Evolutionary conservation across 306 rosid species (phyloP), one percentile per base, ranked within the genome.

Genomic region (Amphicarpaea edgeworthii): DNA sequence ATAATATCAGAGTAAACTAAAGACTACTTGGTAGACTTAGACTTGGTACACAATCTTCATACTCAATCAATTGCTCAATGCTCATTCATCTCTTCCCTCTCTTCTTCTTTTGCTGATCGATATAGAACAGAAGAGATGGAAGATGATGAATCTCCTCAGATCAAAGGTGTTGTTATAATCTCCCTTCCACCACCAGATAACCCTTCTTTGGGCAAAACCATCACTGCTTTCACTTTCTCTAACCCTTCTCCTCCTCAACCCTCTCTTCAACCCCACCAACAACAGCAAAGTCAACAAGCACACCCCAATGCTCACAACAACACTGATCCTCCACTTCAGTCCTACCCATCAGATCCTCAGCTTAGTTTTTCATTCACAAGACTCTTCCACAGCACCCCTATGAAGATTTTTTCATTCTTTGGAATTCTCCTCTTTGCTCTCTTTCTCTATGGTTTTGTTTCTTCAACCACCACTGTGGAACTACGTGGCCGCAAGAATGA

Each of bases 131-230:
- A 86, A 26, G 21, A 86, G 19, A 88, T 86, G 91, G 97, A 89
- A 6, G 78, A 11, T 23, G 90, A 89, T 84, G 73, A 70, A 15
- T 42, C 83, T 6, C 87, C 91, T 6, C 83, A 71, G 68, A 67
- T 87, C 46, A 79, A 77, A 79, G 90, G 88, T 42, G 82, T 92
- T 53, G 96, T 92, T 19, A 79, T 92, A 77, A 90, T 92, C 70
- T 66, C 97, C 64, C 96, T 92, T 81, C 97, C 97, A 70, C 97
- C 97, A 15, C 84, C 90, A 20, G 82, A 90, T 57, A 90, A 90
- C 45, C 97, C 97, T 16, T 90, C 91, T 26, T 23, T 88, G 21
- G 96, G 97, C n/a, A 92, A 92, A 85, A 89, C 91, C 66, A 88
- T 92, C 62, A 92, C 96, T 41, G 97, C 97, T 70, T 78, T 89